These are phyloP conservation scores for Acacia melanoxylon DNA, from an alignment of 306 rosid species.

Conservation along the genomic window DNA sequence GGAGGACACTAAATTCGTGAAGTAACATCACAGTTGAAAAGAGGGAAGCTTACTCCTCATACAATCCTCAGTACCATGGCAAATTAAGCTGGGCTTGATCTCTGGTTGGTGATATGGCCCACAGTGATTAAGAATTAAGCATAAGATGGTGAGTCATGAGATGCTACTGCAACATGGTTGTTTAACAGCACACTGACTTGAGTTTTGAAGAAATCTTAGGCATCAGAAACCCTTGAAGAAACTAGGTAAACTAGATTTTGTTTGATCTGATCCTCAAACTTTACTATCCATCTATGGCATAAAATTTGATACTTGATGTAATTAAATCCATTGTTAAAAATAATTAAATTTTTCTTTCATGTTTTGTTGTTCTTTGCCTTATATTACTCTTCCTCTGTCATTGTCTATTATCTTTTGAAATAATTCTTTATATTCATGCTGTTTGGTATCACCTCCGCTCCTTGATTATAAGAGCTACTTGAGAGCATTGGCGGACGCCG, in stretches of 20 bases:
- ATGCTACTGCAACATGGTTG: neutral
- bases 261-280: neutral
- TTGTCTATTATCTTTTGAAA: neutral
- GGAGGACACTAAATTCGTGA: slow-evolving; percentile 10
- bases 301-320: neutral
- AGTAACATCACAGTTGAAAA: slow-evolving; percentile 20
- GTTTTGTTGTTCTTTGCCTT: neutral
- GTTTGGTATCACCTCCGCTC: no score
- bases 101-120: neutral
- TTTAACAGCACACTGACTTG: neutral
- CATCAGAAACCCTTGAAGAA: slow-evolving; percentile 21
- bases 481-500: no score
- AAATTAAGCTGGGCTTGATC: slow-evolving; percentile 16
- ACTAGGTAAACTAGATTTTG: neutral
- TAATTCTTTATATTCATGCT: neutral
- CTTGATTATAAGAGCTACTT: no score
- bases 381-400: neutral
- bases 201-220: neutral
- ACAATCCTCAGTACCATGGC: slow-evolving; percentile 9
- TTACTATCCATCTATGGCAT: neutral
- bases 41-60: slow-evolving; percentile 22
- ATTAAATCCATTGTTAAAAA: slow-evolving; percentile 2
- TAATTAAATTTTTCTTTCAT: neutral
- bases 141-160: neutral
- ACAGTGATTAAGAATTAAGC: slow-evolving; percentile 1